A percentile compares a stretch with the other conserved stretches of the same genome.
These are phyloP conservation scores for Diaporthe citri DNA, from an alignment of 2,329 filamentous ascomycete genomes.

Conservation along the genomic window DNA sequence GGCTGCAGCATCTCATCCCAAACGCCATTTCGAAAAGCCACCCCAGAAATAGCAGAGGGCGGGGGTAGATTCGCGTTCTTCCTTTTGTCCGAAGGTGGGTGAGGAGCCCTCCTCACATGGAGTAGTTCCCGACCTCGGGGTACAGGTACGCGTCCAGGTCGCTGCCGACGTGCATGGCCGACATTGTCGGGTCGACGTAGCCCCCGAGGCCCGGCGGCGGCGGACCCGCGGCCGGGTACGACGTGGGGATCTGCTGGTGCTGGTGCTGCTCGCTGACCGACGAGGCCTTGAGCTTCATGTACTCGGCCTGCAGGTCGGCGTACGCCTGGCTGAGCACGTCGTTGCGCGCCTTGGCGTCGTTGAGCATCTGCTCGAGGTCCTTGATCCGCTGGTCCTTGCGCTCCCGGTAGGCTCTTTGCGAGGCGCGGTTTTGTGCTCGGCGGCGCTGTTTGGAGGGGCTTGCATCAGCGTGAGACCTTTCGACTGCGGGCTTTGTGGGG, in stretches of 20 bases:
- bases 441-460: constrained; percentile 57
- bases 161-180: constrained; percentile 42
- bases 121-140: constrained; percentile 45
- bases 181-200: constrained; percentile 40
- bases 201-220: constrained; percentile 36
- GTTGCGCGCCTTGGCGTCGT: constrained; percentile 66
- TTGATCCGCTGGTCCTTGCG: constrained; percentile 75
- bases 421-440: constrained; percentile 71
- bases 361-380: constrained; percentile 70
- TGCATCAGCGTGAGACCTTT: neutral
- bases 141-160: constrained; percentile 50
- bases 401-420: constrained; percentile 72
- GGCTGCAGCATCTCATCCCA: neutral
- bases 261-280: constrained; percentile 43
- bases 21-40: neutral
- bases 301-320: constrained; percentile 60
- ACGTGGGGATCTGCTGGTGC: constrained; percentile 34
- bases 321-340: constrained; percentile 68
- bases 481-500: neutral
- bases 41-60: neutral
- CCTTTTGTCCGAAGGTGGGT: neutral
- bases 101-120: constrained; percentile 37
- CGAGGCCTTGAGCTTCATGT: constrained; percentile 54
- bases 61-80: neutral
- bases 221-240: constrained; percentile 35